Percentiles rank a stretch among this genome's conserved stretches.
phyloP scores from a whole-genome alignment of 129 eudicot genomes.

The Sambucus nigra region DNA sequence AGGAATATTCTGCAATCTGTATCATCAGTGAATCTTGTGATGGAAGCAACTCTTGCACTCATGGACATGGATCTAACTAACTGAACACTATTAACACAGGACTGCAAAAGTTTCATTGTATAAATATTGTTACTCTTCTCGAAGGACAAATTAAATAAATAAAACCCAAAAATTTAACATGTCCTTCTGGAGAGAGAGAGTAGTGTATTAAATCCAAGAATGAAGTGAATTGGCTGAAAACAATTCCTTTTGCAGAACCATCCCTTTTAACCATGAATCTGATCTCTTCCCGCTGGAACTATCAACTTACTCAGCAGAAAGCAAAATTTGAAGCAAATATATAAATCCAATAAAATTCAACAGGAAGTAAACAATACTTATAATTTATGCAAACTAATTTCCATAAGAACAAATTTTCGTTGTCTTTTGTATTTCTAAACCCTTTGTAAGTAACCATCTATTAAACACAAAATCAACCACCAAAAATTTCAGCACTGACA shows the following conservation, averaged over 20 bases:
- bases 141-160: constrained; percentile 1
- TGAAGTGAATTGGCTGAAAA: constrained; percentile 76
- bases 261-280: constrained; percentile 86
- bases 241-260: constrained; percentile 80
- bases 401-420: no score
- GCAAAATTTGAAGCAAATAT: not conserved
- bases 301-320: no score
- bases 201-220: constrained; percentile 64
- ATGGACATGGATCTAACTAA: constrained; percentile 82
- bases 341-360: no score
- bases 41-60: constrained; percentile 76
- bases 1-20: constrained; percentile 70
- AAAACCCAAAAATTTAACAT: not conserved
- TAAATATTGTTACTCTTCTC: not conserved
- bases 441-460: no score
- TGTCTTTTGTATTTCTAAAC: no score
- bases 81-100: constrained; percentile 70
- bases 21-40: constrained; percentile 56
- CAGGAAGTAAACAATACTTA: no score
- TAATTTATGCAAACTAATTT: no score
- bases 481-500: no score
- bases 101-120: constrained; percentile 36
- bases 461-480: no score
- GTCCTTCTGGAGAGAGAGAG: constrained; percentile 62
- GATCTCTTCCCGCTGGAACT: constrained; percentile 91